Evolutionary conservation across 768 basidiomycete genomes (phyloP).

Genomic region (Candolleomyces eurysporus): DNA sequence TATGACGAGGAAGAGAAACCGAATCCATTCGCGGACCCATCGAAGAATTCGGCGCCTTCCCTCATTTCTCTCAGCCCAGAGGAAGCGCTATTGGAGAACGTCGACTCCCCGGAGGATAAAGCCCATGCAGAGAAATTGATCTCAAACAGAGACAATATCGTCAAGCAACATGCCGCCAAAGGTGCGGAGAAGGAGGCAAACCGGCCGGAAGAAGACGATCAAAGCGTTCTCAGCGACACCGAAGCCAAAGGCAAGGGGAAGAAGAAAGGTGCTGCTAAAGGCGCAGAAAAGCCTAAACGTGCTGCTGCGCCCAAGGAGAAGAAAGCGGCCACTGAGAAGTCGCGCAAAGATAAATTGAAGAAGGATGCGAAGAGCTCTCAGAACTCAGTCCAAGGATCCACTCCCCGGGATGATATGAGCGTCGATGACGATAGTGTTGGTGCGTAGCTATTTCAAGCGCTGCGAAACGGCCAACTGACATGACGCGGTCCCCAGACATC

Average conservation of each 20-base stretch:
- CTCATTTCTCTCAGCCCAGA: slow-evolving; percentile 38
- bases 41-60: slow-evolving; percentile 33
- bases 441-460: neutral
- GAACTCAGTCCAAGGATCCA: slow-evolving; percentile 1
- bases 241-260: slow-evolving; percentile 21
- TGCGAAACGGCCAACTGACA: neutral
- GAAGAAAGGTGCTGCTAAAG: slow-evolving; percentile 7
- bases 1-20: slow-evolving; percentile 33
- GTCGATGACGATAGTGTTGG: slow-evolving; percentile 2
- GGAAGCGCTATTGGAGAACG: slow-evolving; percentile 42
- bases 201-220: slow-evolving; percentile 20
- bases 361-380: slow-evolving; percentile 1
- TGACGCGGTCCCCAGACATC: neutral
- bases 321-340: slow-evolving; percentile 19
- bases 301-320: slow-evolving; percentile 17
- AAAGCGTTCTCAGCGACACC: slow-evolving; percentile 9
- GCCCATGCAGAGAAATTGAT: slow-evolving; percentile 36
- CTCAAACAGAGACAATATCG: slow-evolving; percentile 36
- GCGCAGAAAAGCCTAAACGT: slow-evolving; percentile 12
- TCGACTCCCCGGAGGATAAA: slow-evolving; percentile 44
- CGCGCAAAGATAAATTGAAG: slow-evolving; percentile 16
- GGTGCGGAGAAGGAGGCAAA: slow-evolving; percentile 16
- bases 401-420: slow-evolving; percentile 8
- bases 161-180: slow-evolving; percentile 21
- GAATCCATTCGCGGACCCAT: slow-evolving; percentile 63